Evolutionary conservation across 257 asterid species (phyloP), one percentile per base, ranked within the genome.

Genomic region (Misopates orontium): DNA sequence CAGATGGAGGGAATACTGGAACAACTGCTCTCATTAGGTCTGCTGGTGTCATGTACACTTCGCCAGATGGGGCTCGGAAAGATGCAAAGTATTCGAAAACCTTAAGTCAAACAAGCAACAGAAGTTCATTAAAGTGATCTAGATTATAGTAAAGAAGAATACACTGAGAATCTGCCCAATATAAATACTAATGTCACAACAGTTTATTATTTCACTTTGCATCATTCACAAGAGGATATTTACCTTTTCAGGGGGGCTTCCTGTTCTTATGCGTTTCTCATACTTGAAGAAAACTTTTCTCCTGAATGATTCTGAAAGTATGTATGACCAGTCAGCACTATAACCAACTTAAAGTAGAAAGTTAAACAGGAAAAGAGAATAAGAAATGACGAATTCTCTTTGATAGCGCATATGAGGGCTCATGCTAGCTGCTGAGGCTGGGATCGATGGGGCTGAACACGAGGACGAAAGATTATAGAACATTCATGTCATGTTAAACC

Each of bases 71-170:
- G 0, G 79, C 47, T 74, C 60, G 72, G 67, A 48, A 67, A 0
- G 97, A 85, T 28, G 99, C 97, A 57, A 93, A 93, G 85, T 93
- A 93, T 75, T 90, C 96, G 62, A 90, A 87, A 73, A 93, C 97
- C 99, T 93, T 57, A 6, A 63, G 28, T 41, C 12, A 17, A 18
- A 52, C 0, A 62, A 21, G n/a, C 9, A 19, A 58, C 42, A 39
- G 48, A 42, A 39, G 21, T 10, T 62, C 17, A 25, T 54, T 15
- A 58, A 5, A 36, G 11, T 36, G 42, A 36, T 36, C 42, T 28
- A 28, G 6, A 28, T 28, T 6, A 28, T 28, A 28, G 36, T 28
- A 28, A 28, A 28, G 6, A 2, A 28, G n/a, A n/a, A 28, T 28
- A 28, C 36, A 28, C 6, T 28, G 36, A 28, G 6, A 2, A 28